phyloP scores from a whole-genome alignment of 2,329 filamentous ascomycete genomes.

The Zymoseptoria passerinii region DNA sequence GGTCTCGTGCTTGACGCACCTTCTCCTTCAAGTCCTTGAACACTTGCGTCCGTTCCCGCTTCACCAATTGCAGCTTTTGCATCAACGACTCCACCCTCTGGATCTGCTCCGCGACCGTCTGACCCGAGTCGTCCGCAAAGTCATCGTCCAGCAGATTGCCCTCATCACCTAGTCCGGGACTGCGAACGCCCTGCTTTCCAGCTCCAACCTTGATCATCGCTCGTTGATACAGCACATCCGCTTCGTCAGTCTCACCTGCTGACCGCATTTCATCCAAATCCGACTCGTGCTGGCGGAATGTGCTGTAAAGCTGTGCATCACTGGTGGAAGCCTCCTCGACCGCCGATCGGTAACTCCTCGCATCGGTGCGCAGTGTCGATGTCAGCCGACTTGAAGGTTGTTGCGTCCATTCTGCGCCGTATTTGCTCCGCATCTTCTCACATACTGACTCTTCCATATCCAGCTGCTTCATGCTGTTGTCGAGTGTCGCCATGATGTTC shows the following conservation, averaged over 20 bases:
- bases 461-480: slow-evolving; percentile 75
- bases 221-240: slow-evolving; percentile 79
- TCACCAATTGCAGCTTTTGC: slow-evolving; percentile 84
- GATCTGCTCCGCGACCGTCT: slow-evolving; percentile 84
- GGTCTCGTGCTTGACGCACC: slow-evolving; percentile 44
- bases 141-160: slow-evolving; percentile 84
- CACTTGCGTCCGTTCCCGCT: slow-evolving; percentile 83
- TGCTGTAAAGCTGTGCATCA: slow-evolving; percentile 73
- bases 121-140: slow-evolving; percentile 70
- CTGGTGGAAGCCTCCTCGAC: slow-evolving; percentile 82
- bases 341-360: slow-evolving; percentile 79
- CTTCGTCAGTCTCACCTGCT: slow-evolving; percentile 77
- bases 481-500: slow-evolving; percentile 61
- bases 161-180: slow-evolving; percentile 47
- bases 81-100: slow-evolving; percentile 79
- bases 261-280: slow-evolving; percentile 94
- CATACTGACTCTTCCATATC: slow-evolving; percentile 97
- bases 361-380: slow-evolving; percentile 75
- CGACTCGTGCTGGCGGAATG: slow-evolving; percentile 73
- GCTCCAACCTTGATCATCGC: slow-evolving; percentile 72
- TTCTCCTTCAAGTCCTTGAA: slow-evolving; percentile 97
- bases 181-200: slow-evolving; percentile 55
- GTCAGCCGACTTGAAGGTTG: slow-evolving; percentile 89
- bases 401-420: slow-evolving; percentile 91
- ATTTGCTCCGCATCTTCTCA: slow-evolving; percentile 98